A percentile compares a stretch with the other conserved stretches of the same genome.
These are phyloP conservation scores for Rhizophagus clarus DNA, from an alignment of 192 early-diverging fungal species.

Conservation along the genomic window DNA sequence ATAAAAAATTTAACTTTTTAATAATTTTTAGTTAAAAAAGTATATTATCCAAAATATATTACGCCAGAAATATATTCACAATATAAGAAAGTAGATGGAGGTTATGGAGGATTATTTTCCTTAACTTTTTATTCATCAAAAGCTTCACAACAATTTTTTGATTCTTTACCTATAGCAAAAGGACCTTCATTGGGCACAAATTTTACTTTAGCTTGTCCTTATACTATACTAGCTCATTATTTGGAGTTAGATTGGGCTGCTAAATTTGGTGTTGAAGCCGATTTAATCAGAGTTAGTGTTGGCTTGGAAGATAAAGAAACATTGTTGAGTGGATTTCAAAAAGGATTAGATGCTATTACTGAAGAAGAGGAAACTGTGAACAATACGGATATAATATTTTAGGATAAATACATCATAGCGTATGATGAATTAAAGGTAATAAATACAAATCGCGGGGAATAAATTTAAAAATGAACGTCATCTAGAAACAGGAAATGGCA, in stretches of 20 bases:
- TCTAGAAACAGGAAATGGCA: too few species aligned
- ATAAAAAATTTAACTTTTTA: constrained; percentile 6
- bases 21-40: constrained; percentile 56
- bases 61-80: constrained; percentile 68
- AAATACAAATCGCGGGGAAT: too few species aligned
- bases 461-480: too few species aligned
- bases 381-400: too few species aligned
- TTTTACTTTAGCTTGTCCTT: constrained; percentile 93
- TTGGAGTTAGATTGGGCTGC: constrained; percentile 92
- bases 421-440: too few species aligned
- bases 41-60: constrained; percentile 88
- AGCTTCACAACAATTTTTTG: constrained; percentile 71
- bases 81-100: constrained; percentile 61
- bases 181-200: constrained; percentile 96
- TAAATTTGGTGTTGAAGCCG: constrained; percentile 70
- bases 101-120: constrained; percentile 91
- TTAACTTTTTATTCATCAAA: constrained; percentile 65
- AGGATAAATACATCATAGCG: too few species aligned
- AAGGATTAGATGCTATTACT: constrained; percentile 65
- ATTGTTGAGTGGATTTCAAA: constrained; percentile 71
- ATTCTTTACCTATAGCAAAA: constrained; percentile 79
- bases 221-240: constrained; percentile 96
- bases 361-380: neutral
- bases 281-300: constrained; percentile 86
- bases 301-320: constrained; percentile 79